Evolutionary conservation across 495 filamentous ascomycete genomes (phyloP), one percentile per base, ranked within the genome.

Genomic region (Neurospora hispaniola): DNA sequence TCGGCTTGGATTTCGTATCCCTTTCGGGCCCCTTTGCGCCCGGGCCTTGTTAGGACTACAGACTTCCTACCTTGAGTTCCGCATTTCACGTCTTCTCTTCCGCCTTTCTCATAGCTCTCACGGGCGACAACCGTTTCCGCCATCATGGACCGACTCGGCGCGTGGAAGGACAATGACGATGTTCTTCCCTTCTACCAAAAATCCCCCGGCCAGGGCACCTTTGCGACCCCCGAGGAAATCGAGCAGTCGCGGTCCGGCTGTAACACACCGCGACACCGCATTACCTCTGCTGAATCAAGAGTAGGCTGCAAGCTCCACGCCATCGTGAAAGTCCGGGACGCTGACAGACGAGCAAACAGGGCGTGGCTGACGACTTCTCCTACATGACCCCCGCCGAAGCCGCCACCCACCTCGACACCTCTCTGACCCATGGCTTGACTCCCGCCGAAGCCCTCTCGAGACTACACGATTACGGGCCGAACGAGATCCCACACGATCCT

Each of bases 401-500:
- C 35, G 94, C 94, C 69, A 84, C 89, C 43, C 90, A 88, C 73
- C 84, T 98, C 62, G 86, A 90, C 69, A 94, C 96, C n/a, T 98
- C 95, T 35, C 85, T 97, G 35, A 88, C 84, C 18, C 85, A 93
- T 75, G 96, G 96, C 40, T 86, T 99, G 27, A 88, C 91, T 2
- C 91, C 93, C 4, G 85, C 90, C 7, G 93, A 97, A 81, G 94
- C 93, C 16, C 86, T 92, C 74, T 84, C 91, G 39, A 90, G 95
- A 72, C 84, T 97, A 40, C 87, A 89, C 72, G 89, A 90, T 71
- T 87, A 96, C 86, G 96, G 96, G 35, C 89, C 92, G 11, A 99
- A 99, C 79, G 96, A 99, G 81, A 90, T 99, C 62, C 93, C 95
- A 7, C 93, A 94, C 76, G 93, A 97, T 71, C 91, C 94, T 73